Evolutionary conservation across 2,329 filamentous ascomycete species (phyloP), one percentile per base, ranked within the genome.

Genomic region (Monosporascus sp.): DNA sequence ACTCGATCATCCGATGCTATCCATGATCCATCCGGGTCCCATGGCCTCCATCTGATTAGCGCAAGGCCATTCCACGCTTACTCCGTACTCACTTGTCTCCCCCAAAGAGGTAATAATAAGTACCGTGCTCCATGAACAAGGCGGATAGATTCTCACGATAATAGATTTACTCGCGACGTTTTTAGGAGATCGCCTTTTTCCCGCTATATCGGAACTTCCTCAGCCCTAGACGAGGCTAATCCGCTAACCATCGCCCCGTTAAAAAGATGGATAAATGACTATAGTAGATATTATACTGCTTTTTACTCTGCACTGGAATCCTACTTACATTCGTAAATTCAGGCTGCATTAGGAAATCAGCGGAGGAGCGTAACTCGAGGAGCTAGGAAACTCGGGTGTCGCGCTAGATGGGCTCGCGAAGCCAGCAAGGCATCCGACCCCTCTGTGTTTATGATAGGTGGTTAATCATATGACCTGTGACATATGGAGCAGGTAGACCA

Each of bases 1-100:
- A 93, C 87, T 31, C 84, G 77, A 69, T 93, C 89, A 67, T 93
- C 88, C 50, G 82, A 85, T 15, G 82, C 74, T 7, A 80, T 84
- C 87, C 88, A 93, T 57, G 82, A 46, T 46, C 25, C 77, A 49
- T 72, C 67, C 1, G 75, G 65, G 22, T 75, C 69, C 85, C 86
- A 89, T 22, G 74, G 73, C 54, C 82, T 65, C 39, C 17, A 49
- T 41, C 14, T 17, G 39, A 20, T 41, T 31, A 31, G 31, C 31
- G 34, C 31, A 17, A 36, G 27, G 31, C 25, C 20, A 37, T 46
- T 20, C 14, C 24, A 11, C 0, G 8, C 8, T 14, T 4, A 42
- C n/a, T 24, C n/a, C 27, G 5, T 18, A 62, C 69, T 63, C 63
- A 74, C 74, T 63, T 65, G 52, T 68, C 63, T 39, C 72, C 72